Conservation (phyloP, 2,329 filamentous ascomycete species). For the Didymella pomorum region DNA sequence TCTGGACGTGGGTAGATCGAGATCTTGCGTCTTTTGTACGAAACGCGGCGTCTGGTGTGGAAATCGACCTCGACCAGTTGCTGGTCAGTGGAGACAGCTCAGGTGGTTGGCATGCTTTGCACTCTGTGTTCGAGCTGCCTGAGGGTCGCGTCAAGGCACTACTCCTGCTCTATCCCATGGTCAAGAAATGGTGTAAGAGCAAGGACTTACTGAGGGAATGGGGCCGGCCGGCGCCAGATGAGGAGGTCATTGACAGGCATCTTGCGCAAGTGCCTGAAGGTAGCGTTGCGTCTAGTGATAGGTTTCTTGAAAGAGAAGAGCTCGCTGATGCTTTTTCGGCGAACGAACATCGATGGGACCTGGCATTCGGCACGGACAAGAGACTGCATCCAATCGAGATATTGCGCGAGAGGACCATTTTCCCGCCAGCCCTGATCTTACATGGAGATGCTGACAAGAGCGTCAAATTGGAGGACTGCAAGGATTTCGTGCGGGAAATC, state of each 20-base stretch:
- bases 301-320: not conserved
- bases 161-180: slow-evolving; percentile 11
- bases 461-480: slow-evolving; percentile 17
- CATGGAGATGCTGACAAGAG: slow-evolving; percentile 19
- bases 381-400: slow-evolving; percentile 18
- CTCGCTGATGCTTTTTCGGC: slow-evolving; percentile 12
- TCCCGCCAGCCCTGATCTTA: slow-evolving; percentile 15
- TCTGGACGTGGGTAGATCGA: slow-evolving; percentile 54
- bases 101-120: slow-evolving; percentile 37
- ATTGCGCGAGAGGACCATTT: slow-evolving; percentile 2
- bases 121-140: slow-evolving; percentile 20
- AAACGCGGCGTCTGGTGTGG: slow-evolving; percentile 5
- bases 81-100: slow-evolving; percentile 40
- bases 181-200: slow-evolving; percentile 18
- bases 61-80: slow-evolving; percentile 23
- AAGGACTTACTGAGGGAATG: slow-evolving; percentile 10
- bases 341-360: slow-evolving; percentile 10
- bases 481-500: slow-evolving; percentile 18
- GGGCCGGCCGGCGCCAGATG: slow-evolving; percentile 2
- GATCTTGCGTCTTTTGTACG: slow-evolving; percentile 18
- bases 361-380: not conserved
- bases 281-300: slow-evolving; percentile 4
- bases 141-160: slow-evolving; percentile 7
- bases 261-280: slow-evolving; percentile 2
- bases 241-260: slow-evolving; percentile 9